Base-by-base conservation (phyloP, 805 yeast species). In the Suhomyces sp. region DNA sequence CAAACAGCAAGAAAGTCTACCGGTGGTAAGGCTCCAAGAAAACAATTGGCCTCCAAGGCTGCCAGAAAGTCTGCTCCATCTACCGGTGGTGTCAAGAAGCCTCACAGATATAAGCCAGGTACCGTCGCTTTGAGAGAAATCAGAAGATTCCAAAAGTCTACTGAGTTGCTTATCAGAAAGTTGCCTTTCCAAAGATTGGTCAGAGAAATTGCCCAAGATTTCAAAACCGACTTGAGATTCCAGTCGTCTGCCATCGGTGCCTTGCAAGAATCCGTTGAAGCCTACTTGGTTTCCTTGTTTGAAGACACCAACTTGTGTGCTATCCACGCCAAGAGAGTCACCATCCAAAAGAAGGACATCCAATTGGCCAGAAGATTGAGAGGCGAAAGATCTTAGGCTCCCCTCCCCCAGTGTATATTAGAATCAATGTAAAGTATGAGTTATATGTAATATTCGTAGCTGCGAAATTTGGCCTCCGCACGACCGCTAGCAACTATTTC, bases 41-140 rank as follows among this genome's bases (percentile, higher is more conserved):
- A 88, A 78, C 96, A 88, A 76, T 80, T 88, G 68, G 96, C 96
- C 60, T 88, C 96, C 56, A 88, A 88, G 81, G 96, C 94, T 66
- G 96, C 96, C 61, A 88, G 96, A 87, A 88, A 88, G 72, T 88
- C 94, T 38, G 96, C 96, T 50, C 96, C 96, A 84, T 81, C 90
- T 52, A 82, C 91, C 57, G 94, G 94, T 73, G 96, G 96, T 86
- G 94, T 88, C 67, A 88, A 88, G 85, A 88, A 88, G 77, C 94
- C 94, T 60, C 96, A 88, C 85, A 88, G 96, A 87, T 90, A 89
- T 82, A 88, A 88, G 88, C 96, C 96, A 79, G 96, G 96, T 85
- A 89, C 94, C 70, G 94, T 88, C 68, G 97, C 97, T 59, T 83
- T 90, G 74, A 87, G 96, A 81, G 98, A 93, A 81, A 90, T 94